These are phyloP conservation scores for Phytopythium delawarense DNA, from an alignment of 352 stramenopile genomes.

Conservation along the genomic window DNA sequence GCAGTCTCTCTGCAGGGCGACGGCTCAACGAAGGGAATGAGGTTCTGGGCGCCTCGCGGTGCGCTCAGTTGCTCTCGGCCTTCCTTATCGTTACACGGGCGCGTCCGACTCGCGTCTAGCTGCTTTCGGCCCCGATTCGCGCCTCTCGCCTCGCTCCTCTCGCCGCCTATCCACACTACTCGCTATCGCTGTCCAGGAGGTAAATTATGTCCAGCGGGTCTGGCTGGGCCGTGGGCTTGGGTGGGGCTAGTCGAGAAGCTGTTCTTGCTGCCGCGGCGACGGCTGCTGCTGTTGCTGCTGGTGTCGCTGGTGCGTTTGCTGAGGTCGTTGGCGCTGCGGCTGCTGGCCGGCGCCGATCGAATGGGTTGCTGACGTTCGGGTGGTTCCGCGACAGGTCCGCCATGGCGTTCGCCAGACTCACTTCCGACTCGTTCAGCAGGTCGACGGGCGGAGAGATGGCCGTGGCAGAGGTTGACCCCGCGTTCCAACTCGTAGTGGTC, in stretches of 20 bases:
- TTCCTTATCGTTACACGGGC: conserved; percentile 2
- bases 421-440: conserved; percentile 35
- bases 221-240: conserved; percentile 16
- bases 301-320: too few species aligned
- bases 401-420: conserved; percentile 57
- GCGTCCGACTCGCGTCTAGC: not conserved
- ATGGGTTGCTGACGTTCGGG: conserved; percentile 43
- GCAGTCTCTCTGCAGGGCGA: not conserved
- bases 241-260: conserved; percentile 8
- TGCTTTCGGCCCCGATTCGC: not conserved
- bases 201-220: conserved; percentile 66
- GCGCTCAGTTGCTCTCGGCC: not conserved
- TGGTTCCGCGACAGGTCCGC: conserved; percentile 54
- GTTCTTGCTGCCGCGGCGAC: not conserved
- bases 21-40: not conserved
- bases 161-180: conserved; percentile 16
- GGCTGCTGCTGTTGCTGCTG: not conserved
- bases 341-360: conserved; percentile 27
- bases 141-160: not conserved
- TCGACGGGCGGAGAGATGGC: conserved; percentile 15
- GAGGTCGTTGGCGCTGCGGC: conserved; percentile 1
- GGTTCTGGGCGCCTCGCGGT: not conserved
- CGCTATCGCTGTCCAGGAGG: conserved; percentile 77
- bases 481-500: conserved; percentile 2
- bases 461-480: not conserved